Base-by-base conservation (phyloP, 345 rosid species). In the Streptanthus diversifolius region DNA sequence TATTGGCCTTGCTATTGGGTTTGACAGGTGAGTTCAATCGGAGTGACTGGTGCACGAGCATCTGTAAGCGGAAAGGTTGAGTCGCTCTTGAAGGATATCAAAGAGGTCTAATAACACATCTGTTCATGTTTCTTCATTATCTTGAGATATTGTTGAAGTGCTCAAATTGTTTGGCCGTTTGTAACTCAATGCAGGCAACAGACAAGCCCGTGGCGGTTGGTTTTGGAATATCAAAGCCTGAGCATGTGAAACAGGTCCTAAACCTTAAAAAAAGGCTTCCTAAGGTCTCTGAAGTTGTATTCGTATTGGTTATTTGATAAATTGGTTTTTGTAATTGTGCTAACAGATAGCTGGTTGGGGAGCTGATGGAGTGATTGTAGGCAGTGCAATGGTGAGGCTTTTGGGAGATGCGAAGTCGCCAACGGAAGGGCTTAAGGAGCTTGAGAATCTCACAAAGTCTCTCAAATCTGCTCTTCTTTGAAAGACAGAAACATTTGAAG, bases 31-130 rank as follows among this genome's bases (percentile, higher is more conserved):
- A 95, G 99, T 55, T 85, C 97, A 51, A n/a, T 82, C 5, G 99
- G 99, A 74, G 99, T 91, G 75, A 91, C 98, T 1, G 99, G 97
- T 33, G 85, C 97, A 17, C 93, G 98, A 66, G 73, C 86, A 72
- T 88, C 93, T 70, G 86, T 92, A 8, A 95, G 89, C 61, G 84
- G 71, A 14, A 73, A 79, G 70, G 97, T 88, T 69, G 84, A 81
- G 81, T 71, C 81, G 63, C 98, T 90, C 75, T 80, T 92, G 54
- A 71, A 48, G 22, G 97, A 90, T 8, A 83, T 90, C 76, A 95
- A 88, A 82, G 82, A 82, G 81, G 81, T 78, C 12, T 60, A 22
- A 3, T 58, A 22, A 36, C 22, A 37, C 57, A 2, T 17, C 5
- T 44, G n/a, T 63, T 7, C 37, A 11, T 7, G 10, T 70, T 33